Evolutionary conservation across 331 rosid species (phyloP), one percentile per base, ranked within the genome.

Genomic region (Pyrus hybrid): DNA sequence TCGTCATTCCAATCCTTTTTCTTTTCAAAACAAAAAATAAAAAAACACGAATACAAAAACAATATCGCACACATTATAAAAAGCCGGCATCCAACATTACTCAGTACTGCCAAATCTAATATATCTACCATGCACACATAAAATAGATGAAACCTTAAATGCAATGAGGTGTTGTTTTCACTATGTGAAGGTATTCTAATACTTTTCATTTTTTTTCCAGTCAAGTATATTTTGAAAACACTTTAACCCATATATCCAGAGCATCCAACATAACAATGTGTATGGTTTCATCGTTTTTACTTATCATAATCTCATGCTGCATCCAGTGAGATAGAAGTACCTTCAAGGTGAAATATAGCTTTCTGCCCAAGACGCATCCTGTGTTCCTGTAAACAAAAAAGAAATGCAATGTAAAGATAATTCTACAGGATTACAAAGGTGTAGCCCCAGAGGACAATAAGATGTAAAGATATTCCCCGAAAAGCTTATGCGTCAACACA

Each of bases 351-450:
- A 77, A 93, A 93, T 71, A 93, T 93, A 32, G 97, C 93, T 77
- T 91, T 93, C 85, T 93, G 98, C 67, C 98, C 98, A 58, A 87
- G 91, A 72, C 95, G 93, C 98, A 93, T 93, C 85, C 96, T 86
- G 82, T 91, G 96, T 80, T 93, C 98, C 96, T 91, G 90, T 16
- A 67, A 62, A 72, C 30, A 75, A 25, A 63, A 45, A 10, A 63
- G 69, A 73, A 57, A 58, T 45, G 30, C 56, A 72, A 30, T 56
- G 13, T 21, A 21, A 21, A 17, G 12, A 71, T 43, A 71, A 5
- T 32, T 56, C 22, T 14, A 22, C 10, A 1, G 21, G 17, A 12
- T 57, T 72, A n/a, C 32, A 11, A 71, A 71, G 30, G 45, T 9
- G 45, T 9, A 37, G 4, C 1, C 45, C 45, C 45, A 37, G 45